Conservation (phyloP, 2,329 filamentous ascomycete species). For the Stachybotrys chartarum region DNA sequence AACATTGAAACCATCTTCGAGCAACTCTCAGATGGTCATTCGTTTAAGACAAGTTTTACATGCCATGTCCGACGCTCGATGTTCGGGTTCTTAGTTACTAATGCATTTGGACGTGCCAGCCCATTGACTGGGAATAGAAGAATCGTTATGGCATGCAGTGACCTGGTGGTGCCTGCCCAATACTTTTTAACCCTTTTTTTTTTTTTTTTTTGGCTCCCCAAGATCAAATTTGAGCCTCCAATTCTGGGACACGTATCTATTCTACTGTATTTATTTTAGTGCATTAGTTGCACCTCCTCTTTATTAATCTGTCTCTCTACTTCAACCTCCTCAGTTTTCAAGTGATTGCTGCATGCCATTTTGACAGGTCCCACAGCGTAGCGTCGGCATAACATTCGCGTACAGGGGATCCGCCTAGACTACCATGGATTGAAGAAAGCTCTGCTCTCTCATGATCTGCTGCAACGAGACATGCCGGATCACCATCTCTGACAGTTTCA, state of each 20-base stretch:
- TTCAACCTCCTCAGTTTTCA: not conserved
- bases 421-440: not conserved
- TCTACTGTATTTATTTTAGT: not conserved
- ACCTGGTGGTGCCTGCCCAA: no score
- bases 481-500: conserved; percentile 6
- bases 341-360: not conserved
- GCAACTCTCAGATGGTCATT: no score
- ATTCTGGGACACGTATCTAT: not conserved
- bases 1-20: no score
- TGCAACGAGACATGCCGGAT: conserved; percentile 15
- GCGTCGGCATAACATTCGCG: not conserved
- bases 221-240: not conserved
- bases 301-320: not conserved
- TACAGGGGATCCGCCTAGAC: not conserved
- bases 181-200: not conserved
- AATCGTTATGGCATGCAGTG: no score
- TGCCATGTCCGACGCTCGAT: no score
- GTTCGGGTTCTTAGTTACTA: no score
- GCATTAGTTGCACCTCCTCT: not conserved
- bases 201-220: not conserved
- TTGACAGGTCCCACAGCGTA: not conserved
- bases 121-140: no score
- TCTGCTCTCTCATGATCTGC: not conserved
- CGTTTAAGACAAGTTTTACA: no score
- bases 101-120: no score